Base-by-base conservation (phyloP, 768 basidiomycete species). In the Pleurotus sapidus region DNA sequence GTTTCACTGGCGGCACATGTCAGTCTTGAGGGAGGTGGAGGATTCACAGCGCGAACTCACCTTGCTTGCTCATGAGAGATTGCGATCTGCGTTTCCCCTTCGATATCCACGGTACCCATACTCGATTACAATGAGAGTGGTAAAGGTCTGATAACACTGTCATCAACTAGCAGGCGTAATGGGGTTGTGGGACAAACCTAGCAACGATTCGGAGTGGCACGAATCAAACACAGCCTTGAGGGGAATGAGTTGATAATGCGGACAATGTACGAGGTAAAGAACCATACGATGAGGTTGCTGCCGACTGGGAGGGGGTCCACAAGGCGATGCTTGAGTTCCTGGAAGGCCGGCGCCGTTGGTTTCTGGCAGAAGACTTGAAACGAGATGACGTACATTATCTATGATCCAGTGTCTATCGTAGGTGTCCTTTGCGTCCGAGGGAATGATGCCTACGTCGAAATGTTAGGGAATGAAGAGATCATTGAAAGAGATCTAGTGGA, bases 51-150 rank as follows among this genome's bases (percentile, higher is more conserved):
- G 3, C 5, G 48, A 12, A 59, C 70, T 40, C 37, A 74, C 75
- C 67, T 23, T 66, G 71, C 6, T 49, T 50, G 39, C 73, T 75
- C 70, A 69, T 68, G 38, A 59, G 59, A 5, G 71, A 65, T 42
- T 71, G 65, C 30, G 74, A 74, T 37, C 67, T 63, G 5, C 79
- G 62, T 27, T 61, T 67, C 12, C 76, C 77, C 59, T 78, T 79
- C 38, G 74, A 77, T 2, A 74, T 57, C 77, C 77, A 81, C 0
- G 79, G 79, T 1, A 78, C 75, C 46, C 73, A 79, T 2, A 78
- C 73, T 15, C 74, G 67, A 57, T 81, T 79, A 55, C 78, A 81
- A 0, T 72, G 68, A 46, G 69, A 70, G 58, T 81, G 78, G 11
- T 74, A 67, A 3, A 81, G 66, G 57, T 79, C 79, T 76, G 46